Percentiles rank a stretch among this genome's conserved stretches.
Conservation (phyloP, 2,329 filamentous ascomycete genomes). For the Beauveria sp. region DNA sequence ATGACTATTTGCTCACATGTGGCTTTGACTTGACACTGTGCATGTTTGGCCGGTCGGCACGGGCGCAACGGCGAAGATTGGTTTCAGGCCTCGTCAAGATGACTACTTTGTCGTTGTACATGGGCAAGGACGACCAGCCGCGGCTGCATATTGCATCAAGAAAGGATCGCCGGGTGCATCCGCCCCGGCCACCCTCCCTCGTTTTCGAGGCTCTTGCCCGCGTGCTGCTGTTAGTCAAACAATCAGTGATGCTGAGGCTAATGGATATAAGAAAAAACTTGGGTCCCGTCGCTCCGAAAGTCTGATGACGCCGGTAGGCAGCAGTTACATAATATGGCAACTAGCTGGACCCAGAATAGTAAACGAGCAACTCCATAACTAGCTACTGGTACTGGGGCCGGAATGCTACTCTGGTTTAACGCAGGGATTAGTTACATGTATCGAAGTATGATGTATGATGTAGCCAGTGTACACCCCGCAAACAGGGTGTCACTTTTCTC, state of each 20-base stretch:
- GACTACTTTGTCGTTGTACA: not conserved
- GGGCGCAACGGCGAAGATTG: not conserved
- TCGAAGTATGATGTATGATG: not conserved
- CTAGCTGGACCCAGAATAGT: not conserved
- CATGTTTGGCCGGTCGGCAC: not conserved
- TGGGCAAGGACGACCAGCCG: not conserved
- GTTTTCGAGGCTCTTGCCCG: not conserved
- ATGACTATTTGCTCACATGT: not conserved
- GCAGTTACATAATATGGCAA: too few species aligned
- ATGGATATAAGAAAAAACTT: not conserved
- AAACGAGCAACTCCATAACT: not conserved
- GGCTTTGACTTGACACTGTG: not conserved
- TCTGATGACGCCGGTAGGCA: not conserved
- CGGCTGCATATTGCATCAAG: not conserved
- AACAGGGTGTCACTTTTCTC: not conserved
- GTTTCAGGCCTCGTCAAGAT: not conserved
- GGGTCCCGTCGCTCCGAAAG: not conserved
- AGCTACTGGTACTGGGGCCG: not conserved
- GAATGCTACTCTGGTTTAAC: constrained; percentile 4
- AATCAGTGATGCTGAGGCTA: not conserved
- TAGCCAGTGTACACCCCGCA: not conserved
- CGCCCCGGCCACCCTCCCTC: not conserved
- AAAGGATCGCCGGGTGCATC: not conserved
- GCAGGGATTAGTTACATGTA: not conserved
- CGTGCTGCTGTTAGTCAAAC: not conserved